phyloP scores from a whole-genome alignment of 805 yeast species.

The Yarrowia keelungensis region DNA sequence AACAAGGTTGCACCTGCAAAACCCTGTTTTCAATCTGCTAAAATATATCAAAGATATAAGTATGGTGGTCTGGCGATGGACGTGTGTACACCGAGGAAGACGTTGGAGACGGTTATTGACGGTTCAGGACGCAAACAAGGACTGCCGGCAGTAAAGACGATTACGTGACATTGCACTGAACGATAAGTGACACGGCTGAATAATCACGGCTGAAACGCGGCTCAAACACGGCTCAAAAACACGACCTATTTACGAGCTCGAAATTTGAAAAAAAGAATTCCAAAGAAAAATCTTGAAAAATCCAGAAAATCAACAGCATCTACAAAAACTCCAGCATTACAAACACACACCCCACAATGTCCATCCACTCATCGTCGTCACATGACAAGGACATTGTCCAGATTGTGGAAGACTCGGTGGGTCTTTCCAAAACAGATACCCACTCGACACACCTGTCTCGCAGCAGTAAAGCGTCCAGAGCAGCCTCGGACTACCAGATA shows the following conservation, averaged over 20 bases:
- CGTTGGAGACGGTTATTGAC: background rate
- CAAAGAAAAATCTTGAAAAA: no score
- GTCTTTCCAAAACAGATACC: constrained; percentile 33
- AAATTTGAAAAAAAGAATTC: no score
- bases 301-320: no score
- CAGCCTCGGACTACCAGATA: constrained; percentile 41
- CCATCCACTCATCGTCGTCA: constrained; percentile 23
- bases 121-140: no score
- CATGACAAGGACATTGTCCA: constrained; percentile 35
- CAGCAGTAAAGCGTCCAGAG: constrained; percentile 13
- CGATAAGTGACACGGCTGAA: no score
- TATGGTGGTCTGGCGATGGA: background rate
- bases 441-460: constrained; percentile 1
- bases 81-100: background rate
- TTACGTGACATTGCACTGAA: no score
- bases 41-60: constrained; percentile 20
- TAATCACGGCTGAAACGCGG: no score
- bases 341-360: background rate
- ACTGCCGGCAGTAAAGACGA: no score
- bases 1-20: constrained; percentile 10
- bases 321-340: background rate
- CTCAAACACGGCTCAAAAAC: no score
- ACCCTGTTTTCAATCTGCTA: constrained; percentile 20
- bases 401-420: constrained; percentile 33
- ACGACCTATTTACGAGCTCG: no score